Conservation (phyloP, 306 rosid species). For the Inga leiocalycina region DNA sequence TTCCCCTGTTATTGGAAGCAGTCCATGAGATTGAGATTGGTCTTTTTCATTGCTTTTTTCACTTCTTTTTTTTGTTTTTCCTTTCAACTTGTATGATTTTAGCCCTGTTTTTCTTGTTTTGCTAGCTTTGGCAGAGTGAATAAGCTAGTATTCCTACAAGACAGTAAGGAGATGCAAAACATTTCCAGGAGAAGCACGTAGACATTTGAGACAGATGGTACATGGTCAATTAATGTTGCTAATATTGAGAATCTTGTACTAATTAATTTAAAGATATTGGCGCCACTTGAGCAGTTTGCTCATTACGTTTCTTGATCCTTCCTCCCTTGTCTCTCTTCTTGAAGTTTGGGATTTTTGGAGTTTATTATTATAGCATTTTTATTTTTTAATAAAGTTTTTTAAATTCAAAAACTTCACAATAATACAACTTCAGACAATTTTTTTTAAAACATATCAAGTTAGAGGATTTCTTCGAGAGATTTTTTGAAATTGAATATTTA, state of each 20-base stretch:
- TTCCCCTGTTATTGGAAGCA: neutral
- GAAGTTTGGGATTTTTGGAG: neutral
- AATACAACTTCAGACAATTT: neutral
- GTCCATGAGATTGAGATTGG: neutral
- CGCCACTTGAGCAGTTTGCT: constrained; percentile 32
- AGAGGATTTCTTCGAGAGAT: neutral
- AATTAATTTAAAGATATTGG: constrained; percentile 17
- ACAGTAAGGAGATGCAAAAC: neutral
- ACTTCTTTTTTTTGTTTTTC: neutral
- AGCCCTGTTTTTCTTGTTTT: neutral
- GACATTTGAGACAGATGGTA: constrained; percentile 21
- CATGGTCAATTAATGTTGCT: neutral
- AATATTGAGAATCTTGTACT: constrained; percentile 20
- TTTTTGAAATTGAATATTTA: neutral
- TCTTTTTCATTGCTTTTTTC: neutral
- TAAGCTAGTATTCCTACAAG: neutral
- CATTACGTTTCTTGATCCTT: constrained; percentile 47
- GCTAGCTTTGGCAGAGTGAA: neutral
- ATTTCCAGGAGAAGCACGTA: constrained; percentile 8
- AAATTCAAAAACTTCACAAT: neutral
- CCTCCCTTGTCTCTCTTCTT: constrained; percentile 30
- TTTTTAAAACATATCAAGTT: neutral
- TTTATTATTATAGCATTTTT: neutral
- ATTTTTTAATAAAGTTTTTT: neutral
- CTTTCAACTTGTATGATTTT: neutral